A percentile compares a stretch with the other conserved stretches of the same genome.
Conservation (phyloP, 495 filamentous ascomycete genomes). For the Filosporella fistucella region DNA sequence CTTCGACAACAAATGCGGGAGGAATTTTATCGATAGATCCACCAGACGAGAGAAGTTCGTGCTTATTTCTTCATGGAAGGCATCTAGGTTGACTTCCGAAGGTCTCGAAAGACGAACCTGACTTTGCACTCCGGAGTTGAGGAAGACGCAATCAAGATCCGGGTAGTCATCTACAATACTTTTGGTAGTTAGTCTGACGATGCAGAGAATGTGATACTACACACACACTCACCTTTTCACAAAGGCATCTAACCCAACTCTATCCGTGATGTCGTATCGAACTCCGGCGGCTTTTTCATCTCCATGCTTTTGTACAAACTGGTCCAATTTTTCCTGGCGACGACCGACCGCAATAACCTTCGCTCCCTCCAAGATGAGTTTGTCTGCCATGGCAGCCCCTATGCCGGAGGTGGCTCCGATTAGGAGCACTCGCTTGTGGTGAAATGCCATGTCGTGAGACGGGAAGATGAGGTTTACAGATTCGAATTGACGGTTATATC, state of each 20-base stretch:
- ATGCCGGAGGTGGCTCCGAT: slow-evolving; percentile 44
- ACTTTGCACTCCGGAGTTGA: slow-evolving; percentile 42
- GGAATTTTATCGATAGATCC: slow-evolving; percentile 50
- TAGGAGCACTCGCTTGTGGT: slow-evolving; percentile 30
- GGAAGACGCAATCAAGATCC: slow-evolving; percentile 41
- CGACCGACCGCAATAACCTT: slow-evolving; percentile 49
- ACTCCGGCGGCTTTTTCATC: slow-evolving; percentile 30
- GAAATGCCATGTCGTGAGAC: slow-evolving; percentile 11
- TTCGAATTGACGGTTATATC: not conserved
- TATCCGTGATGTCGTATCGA: slow-evolving; percentile 53
- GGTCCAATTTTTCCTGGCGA: slow-evolving; percentile 50
- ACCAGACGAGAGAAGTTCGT: slow-evolving; percentile 57
- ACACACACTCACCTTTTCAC: too few relatives aligned
- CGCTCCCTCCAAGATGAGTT: slow-evolving; percentile 7
- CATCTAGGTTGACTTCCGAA: slow-evolving; percentile 41
- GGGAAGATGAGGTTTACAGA: too few relatives aligned
- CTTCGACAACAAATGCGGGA: slow-evolving; percentile 49
- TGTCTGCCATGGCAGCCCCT: slow-evolving; percentile 31
- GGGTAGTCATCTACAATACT: slow-evolving; percentile 44
- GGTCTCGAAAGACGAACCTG: slow-evolving; percentile 51
- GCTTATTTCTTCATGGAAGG: slow-evolving; percentile 42
- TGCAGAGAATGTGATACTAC: too few relatives aligned
- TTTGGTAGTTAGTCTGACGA: too few relatives aligned
- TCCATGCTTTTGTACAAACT: slow-evolving; percentile 47
- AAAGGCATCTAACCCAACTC: too few relatives aligned